These are phyloP conservation scores for Neotropicomus parvogracilis DNA, from an alignment of 1,284 basidiomycete species.

Conservation along the genomic window DNA sequence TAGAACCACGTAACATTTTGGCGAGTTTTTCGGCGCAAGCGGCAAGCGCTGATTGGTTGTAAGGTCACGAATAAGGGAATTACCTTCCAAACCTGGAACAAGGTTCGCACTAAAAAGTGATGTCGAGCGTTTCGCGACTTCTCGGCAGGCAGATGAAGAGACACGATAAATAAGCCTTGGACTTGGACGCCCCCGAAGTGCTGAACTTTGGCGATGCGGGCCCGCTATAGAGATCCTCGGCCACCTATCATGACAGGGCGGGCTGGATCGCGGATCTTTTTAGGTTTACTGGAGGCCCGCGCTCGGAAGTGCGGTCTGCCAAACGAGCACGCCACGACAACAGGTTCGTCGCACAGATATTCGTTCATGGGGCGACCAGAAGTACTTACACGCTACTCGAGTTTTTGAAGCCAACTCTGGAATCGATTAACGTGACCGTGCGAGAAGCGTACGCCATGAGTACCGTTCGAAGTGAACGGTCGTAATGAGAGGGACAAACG, in stretches of 20 bases:
- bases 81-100: no score
- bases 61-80: no score
- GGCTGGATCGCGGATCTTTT: constrained; percentile 16
- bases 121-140: no score
- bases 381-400: neutral
- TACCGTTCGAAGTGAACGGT: neutral
- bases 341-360: no score
- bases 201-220: neutral
- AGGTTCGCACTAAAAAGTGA: no score
- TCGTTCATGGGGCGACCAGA: no score
- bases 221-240: constrained; percentile 7
- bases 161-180: no score
- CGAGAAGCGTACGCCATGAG: neutral
- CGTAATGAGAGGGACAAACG: neutral
- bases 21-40: no score
- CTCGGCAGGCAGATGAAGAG: no score
- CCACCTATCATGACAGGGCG: constrained; percentile 10
- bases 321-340: neutral
- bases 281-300: neutral
- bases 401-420: neutral
- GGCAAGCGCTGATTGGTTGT: no score
- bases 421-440: neutral
- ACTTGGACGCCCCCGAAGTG: no score
- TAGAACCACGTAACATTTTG: no score
- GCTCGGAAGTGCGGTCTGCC: neutral